These are phyloP conservation scores for Pythium rishiriense DNA, from an alignment of 352 stramenopile genomes.

Conservation along the genomic window DNA sequence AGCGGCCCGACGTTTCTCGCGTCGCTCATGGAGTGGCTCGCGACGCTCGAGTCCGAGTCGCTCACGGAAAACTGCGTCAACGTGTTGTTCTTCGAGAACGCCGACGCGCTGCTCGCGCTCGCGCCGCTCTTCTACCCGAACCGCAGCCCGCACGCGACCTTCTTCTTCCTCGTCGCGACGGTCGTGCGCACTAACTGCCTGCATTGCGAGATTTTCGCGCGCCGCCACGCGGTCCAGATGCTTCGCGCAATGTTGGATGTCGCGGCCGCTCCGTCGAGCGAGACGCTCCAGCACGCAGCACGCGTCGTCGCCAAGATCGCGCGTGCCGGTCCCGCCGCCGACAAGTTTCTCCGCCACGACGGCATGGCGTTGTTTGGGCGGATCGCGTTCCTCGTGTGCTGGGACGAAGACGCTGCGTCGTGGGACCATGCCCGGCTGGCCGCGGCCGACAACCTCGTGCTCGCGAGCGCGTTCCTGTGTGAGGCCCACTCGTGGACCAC, in stretches of 20 bases:
- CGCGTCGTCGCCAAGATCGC: constrained; percentile 33
- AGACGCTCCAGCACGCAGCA: constrained; percentile 29
- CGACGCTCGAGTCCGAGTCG: constrained; percentile 28
- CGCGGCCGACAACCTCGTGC: constrained; percentile 32
- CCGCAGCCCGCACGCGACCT: constrained; percentile 21
- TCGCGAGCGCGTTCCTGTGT: constrained; percentile 33
- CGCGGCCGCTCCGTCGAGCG: not conserved
- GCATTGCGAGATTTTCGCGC: constrained; percentile 32
- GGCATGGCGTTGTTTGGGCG: constrained; percentile 27
- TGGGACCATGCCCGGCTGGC: not conserved
- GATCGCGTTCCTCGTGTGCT: constrained; percentile 23
- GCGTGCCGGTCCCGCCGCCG: constrained; percentile 11
- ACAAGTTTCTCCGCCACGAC: constrained; percentile 32
- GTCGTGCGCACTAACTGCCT: constrained; percentile 30
- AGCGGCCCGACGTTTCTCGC: constrained; percentile 30
- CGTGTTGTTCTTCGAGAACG: constrained; percentile 34
- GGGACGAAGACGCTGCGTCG: not conserved
- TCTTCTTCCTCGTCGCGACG: constrained; percentile 31
- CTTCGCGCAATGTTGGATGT: constrained; percentile 22
- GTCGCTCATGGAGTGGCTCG: constrained; percentile 35
- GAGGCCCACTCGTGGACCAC: constrained; percentile 2
- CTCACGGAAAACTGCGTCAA: constrained; percentile 41
- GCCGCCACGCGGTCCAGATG: constrained; percentile 26
- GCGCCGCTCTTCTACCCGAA: constrained; percentile 21
- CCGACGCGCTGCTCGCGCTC: constrained; percentile 30